A percentile compares a stretch with the other conserved stretches of the same genome.
These are phyloP conservation scores for Russula virescens DNA, from an alignment of 768 basidiomycete species.

Conservation along the genomic window DNA sequence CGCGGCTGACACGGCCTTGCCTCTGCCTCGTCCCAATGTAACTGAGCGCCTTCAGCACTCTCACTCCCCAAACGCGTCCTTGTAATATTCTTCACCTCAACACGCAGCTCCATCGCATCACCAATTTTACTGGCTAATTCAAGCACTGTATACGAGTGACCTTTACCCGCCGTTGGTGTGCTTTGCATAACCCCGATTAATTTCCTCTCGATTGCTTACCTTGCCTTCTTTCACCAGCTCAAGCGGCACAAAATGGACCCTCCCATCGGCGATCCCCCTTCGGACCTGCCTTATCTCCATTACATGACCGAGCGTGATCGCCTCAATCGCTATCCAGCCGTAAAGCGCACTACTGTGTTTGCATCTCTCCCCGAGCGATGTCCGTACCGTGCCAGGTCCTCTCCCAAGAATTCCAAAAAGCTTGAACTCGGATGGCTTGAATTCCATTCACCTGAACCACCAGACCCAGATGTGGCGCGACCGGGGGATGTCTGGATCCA, in stretches of 20 bases:
- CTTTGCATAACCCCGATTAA: background rate
- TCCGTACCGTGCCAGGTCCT: conserved; percentile 6
- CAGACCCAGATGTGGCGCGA: conserved; percentile 15
- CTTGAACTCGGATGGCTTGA: conserved; percentile 19
- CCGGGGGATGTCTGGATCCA: conserved; percentile 22
- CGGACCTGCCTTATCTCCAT: conserved; percentile 2
- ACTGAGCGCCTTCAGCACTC: background rate
- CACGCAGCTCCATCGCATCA: background rate
- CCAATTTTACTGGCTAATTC: background rate
- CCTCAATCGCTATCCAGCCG: conserved; percentile 1
- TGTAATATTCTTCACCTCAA: background rate
- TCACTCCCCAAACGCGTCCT: background rate
- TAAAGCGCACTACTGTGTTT: conserved; percentile 3
- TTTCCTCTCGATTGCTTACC: background rate
- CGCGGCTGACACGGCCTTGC: too few relatives aligned
- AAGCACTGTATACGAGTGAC: background rate
- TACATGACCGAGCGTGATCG: conserved; percentile 10
- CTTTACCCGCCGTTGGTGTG: background rate
- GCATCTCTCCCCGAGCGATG: conserved; percentile 6
- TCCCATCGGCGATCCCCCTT: background rate
- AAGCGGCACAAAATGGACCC: background rate
- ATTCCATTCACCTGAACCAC: conserved; percentile 14
- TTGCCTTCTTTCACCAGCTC: background rate
- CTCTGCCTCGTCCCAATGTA: background rate
- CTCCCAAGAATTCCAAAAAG: conserved; percentile 8